Percentiles rank a stretch among this genome's conserved stretches.
Evolutionary conservation across 2,329 filamentous ascomycete species (phyloP).

Genomic region (Aureobasidium sp.): DNA sequence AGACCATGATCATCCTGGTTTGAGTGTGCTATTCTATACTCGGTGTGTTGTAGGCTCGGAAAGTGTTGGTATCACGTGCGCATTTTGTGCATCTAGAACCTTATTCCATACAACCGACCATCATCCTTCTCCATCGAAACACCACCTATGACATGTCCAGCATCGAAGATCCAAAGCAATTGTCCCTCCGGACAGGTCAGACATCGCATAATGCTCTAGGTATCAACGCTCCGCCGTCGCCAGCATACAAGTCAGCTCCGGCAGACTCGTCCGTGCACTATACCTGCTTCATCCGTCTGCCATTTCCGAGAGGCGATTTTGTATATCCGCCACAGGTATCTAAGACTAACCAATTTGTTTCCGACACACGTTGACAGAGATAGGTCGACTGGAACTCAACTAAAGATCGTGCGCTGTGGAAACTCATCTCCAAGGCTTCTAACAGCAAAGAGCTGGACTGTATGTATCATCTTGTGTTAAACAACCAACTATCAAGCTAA

Average conservation of each 20-base stretch:
- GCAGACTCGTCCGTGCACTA: constrained; percentile 31
- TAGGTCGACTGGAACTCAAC: constrained; percentile 80
- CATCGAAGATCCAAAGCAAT: background rate
- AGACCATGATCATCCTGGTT: no score
- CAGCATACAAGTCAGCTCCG: constrained; percentile 6
- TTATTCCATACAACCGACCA: background rate
- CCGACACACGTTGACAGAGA: background rate
- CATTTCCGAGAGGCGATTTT: constrained; percentile 80
- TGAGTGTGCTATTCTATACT: no score
- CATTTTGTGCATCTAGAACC: background rate
- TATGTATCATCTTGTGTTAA: constrained; percentile 36
- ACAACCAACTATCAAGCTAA: constrained; percentile 16
- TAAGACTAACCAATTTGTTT: constrained; percentile 23
- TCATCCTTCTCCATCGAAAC: background rate
- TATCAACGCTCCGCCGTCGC: constrained; percentile 6
- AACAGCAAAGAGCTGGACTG: constrained; percentile 81
- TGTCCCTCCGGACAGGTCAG: background rate
- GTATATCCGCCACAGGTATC: constrained; percentile 77
- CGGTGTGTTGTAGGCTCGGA: background rate
- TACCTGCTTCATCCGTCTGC: constrained; percentile 83
- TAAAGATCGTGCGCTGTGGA: constrained; percentile 88
- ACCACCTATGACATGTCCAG: background rate
- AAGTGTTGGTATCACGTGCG: background rate
- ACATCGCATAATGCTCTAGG: constrained; percentile 2
- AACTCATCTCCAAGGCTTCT: constrained; percentile 72